Conservation (phyloP, 148 eudicot genomes). For the Diospyros lotus region DNA sequence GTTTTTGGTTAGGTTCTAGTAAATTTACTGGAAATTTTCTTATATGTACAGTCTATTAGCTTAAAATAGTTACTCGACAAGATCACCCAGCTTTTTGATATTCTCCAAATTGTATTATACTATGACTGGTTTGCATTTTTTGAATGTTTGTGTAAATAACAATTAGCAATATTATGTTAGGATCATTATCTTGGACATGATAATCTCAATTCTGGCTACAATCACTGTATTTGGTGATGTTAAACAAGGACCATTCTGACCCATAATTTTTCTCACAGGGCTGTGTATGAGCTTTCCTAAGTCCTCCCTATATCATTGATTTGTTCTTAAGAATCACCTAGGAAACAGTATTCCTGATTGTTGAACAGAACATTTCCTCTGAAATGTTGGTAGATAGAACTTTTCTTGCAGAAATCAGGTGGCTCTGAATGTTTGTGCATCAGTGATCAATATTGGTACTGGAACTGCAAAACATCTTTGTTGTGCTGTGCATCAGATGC, state of each 20-base stretch:
- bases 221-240: not conserved
- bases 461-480: not conserved
- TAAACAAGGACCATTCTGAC: not conserved
- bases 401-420: not conserved
- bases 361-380: not conserved
- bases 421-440: too few species aligned
- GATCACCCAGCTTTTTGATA: not conserved
- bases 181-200: too few species aligned
- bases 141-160: not conserved
- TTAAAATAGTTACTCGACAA: not conserved
- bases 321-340: too few species aligned
- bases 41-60: too few species aligned
- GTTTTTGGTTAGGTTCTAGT: not conserved
- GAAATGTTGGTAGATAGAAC: not conserved
- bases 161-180: not conserved
- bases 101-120: not conserved
- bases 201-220: not conserved
- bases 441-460: not conserved
- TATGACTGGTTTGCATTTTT: not conserved
- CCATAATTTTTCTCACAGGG: too few species aligned
- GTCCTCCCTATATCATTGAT: too few species aligned
- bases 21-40: not conserved
- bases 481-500: too few species aligned
- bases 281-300: too few species aligned
- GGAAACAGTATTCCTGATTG: not conserved